Evolutionary conservation across 768 basidiomycete species (phyloP), one percentile per base, ranked within the genome.

Genomic region (Tylopilus sp.): DNA sequence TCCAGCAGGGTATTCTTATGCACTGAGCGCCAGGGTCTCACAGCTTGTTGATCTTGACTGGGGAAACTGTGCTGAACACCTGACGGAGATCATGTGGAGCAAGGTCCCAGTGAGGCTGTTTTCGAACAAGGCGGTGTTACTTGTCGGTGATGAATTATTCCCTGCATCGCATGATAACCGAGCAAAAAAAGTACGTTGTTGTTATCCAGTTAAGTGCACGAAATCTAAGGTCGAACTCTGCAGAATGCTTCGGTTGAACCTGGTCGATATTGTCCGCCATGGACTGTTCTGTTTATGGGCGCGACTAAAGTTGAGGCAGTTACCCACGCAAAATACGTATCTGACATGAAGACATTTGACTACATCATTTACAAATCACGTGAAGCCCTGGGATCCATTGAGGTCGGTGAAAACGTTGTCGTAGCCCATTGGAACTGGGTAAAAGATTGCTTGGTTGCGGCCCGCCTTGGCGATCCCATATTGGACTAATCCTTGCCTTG

Each of bases 211-310:
- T 17, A 9, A 13, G 13, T 25, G n/a, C 22, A 12, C 9, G n/a
- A 20, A 13, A 18, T 20, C 39, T 49, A 43, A 62, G 22, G 17
- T 20, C 40, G 33, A 20, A 17, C 25, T 21, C 39, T 23, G 41
- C 48, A 73, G 70, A 62, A 50, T 44, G 12, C 33, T 8, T 17
- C 53, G 2, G 69, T 69, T 18, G 73, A 73, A 53, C 72, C 72
- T 9, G 74, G 71, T 51, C 75, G 74, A 57, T 72, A 63, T 28
- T 28, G 28, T 41, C 79, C 82, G 56, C 80, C 78, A 21, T 81
- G 80, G 45, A 86, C 94, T 53, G 77, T 91, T 31, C 67, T 90
- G 39, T 79, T 81, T 26, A 89, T 94, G 83, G 91, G 91, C 1
- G 89, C 92, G 0, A 68, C 71, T 7, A 73, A 69, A 12, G 85